Evolutionary conservation across 805 yeast species (phyloP), one percentile per base, ranked within the genome.

Genomic region (Ogataea glucozyma): DNA sequence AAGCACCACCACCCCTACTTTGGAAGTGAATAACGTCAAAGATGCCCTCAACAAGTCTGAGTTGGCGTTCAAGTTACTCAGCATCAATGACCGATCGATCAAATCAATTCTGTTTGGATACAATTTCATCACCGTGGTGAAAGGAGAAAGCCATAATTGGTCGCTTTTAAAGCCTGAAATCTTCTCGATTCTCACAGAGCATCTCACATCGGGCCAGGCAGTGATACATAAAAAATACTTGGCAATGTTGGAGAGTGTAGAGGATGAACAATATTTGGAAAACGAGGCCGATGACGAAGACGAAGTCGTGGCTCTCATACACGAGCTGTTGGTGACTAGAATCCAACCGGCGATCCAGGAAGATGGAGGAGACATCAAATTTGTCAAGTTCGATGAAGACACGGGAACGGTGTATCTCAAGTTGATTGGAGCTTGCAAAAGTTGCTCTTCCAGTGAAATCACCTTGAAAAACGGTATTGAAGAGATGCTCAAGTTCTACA

Each of bases 331-430:
- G 43, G 95, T 86, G 47, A 93, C 99, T 2, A 81, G 97, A 61
- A 90, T 93, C 39, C 82, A 97, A 59, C 99, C 99, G 1, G 97
- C 98, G 1, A 89, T 93, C 44, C 96, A 89, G 68, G 99, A 93
- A 58, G 99, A 93, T 58, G 99, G 99, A 49, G 99, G 99, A 24
- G 98, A 93, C 60, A 83, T 93, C 48, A 90, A 88, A 55, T 95
- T 81, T 62, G 76, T 86, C 46, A 93, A 88, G 5, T 90, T 87
- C 60, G 88, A 87, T 44, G 88, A 85, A 49, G 87, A 83, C 45
- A 75, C 85, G 1, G 99, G 99, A 1, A 81, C 85, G 11, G 98
- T 95, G 6, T 86, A 79, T 62, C 77, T 93, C 54, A 88, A 86
- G 61, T 71, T 93, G 34, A 90, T 88, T 56, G 99, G 99, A 37